Evolutionary conservation across 2,329 filamentous ascomycete genomes (phyloP), one percentile per base, ranked within the genome.

Genomic region (Aspergillus fijiensis): DNA sequence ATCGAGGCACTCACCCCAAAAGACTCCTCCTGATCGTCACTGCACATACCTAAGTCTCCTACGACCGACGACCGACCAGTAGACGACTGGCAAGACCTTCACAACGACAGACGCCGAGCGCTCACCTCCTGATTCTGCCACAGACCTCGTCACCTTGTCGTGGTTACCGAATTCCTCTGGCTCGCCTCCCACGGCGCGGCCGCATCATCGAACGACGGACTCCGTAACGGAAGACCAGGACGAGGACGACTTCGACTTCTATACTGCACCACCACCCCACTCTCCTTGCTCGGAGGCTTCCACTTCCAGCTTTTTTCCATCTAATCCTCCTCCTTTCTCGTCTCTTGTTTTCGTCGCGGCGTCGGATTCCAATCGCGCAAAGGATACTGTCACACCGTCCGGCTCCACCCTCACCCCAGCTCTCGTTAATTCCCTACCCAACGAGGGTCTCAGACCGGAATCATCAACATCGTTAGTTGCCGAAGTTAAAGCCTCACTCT

Each of bases 401-500:
- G 76, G 77, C 67, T 78, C 80, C 66, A 73, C 78, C 61, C 75
- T 72, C 45, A 69, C 82, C 61, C 80, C 82, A 61, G 79, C 81
- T 27, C 81, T 84, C 67, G 80, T 81, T 65, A 77, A 83, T 52
- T 79, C 83, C 54, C 80, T 80, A 56, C 79, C 81, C 60, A 77
- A 81, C 64, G 81, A 82, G 67, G 74, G 76, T 67, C 77, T 80
- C 60, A 79, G 81, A 48, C 65, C 76, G 59, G 70, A 76, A 59
- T 71, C 74, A 56, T 73, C 74, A 61, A 81, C 82, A 58, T 80
- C 81, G 35, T 80, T 83, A 67, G 79, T 85, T 69, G 86, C 87
- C 66, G 91, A 96, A 74, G 94, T 91, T 72, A 96, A 96, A 79
- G 87, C 89, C 70, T 90, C 88, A 55, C 87, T 96, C 71, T 89